phyloP scores from a whole-genome alignment of 179 eudicot species.

The Beta corolliflora region DNA sequence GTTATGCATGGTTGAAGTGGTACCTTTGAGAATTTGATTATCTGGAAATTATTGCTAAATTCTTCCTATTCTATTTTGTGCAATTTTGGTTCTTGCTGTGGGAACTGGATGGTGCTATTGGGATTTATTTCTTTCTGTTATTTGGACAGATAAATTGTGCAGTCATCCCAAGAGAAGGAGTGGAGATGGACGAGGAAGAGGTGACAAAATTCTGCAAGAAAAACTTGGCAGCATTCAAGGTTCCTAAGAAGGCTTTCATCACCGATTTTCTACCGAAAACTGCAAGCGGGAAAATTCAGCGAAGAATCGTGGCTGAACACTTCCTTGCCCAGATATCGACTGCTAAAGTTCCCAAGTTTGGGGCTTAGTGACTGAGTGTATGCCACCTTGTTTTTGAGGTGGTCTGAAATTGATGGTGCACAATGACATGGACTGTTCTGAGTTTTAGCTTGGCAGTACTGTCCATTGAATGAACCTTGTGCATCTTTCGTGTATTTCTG shows the following conservation, averaged over 20 bases:
- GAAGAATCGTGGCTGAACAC: slow-evolving; percentile 73
- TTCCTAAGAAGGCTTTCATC: slow-evolving; percentile 73
- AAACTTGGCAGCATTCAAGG: slow-evolving; percentile 71
- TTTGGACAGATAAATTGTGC: slow-evolving; percentile 74
- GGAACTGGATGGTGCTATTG: slow-evolving; percentile 1
- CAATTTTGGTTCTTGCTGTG: not conserved
- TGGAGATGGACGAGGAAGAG: slow-evolving; percentile 50
- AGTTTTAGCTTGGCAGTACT: slow-evolving; percentile 19
- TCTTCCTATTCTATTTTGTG: not conserved
- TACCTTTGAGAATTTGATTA: not conserved
- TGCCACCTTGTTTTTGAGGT: slow-evolving; percentile 2
- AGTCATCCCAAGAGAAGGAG: slow-evolving; percentile 64
- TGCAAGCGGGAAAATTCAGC: slow-evolving; percentile 73
- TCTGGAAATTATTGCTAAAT: not conserved
- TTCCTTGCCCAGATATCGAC: slow-evolving; percentile 76
- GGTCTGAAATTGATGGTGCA: slow-evolving; percentile 1
- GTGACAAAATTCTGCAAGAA: slow-evolving; percentile 64
- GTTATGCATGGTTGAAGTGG: not conserved
- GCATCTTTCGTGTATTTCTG: not conserved
- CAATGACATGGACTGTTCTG: slow-evolving; percentile 21
- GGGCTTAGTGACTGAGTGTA: slow-evolving; percentile 39
- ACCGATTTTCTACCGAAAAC: slow-evolving; percentile 71
- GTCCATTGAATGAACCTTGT: not conserved
- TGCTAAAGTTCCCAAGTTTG: slow-evolving; percentile 72
- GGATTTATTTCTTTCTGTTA: slow-evolving; percentile 9